Conservation (phyloP, 345 rosid genomes). For the Eucalyptus microcorys region DNA sequence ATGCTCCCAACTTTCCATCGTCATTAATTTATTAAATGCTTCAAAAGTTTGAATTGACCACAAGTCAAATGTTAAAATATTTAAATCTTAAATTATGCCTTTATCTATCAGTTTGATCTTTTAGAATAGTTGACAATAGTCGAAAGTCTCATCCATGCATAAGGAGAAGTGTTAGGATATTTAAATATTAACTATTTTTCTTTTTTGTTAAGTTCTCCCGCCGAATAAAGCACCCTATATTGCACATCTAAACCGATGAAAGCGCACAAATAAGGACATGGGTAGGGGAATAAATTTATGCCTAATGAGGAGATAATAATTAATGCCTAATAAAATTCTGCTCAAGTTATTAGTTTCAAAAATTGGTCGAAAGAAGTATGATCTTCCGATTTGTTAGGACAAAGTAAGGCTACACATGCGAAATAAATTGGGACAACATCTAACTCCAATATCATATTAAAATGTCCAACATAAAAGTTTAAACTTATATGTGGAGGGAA, state of each 20-base stretch:
- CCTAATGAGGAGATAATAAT: background rate
- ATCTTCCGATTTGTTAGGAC: background rate
- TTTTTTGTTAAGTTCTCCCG: no score
- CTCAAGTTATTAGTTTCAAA: background rate
- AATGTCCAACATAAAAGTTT: background rate
- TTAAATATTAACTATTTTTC: no score
- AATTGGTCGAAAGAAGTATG: background rate
- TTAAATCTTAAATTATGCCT: no score
- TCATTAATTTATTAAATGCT: background rate
- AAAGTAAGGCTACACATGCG: fast-evolving
- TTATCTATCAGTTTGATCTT: no score
- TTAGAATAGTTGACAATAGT: no score
- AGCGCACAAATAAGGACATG: background rate
- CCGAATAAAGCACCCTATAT: background rate
- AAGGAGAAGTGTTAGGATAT: background rate
- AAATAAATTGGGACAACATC: background rate
- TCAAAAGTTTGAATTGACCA: background rate
- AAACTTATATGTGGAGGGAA: background rate
- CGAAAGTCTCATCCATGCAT: background rate
- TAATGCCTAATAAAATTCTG: background rate
- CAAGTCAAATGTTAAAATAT: no score
- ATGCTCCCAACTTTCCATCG: background rate
- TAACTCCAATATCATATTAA: background rate
- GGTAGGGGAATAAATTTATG: background rate
- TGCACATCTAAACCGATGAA: background rate